A percentile compares a stretch with the other conserved stretches of the same genome.
Conservation (phyloP, 306 rosid species). For the Inga oerstediana region DNA sequence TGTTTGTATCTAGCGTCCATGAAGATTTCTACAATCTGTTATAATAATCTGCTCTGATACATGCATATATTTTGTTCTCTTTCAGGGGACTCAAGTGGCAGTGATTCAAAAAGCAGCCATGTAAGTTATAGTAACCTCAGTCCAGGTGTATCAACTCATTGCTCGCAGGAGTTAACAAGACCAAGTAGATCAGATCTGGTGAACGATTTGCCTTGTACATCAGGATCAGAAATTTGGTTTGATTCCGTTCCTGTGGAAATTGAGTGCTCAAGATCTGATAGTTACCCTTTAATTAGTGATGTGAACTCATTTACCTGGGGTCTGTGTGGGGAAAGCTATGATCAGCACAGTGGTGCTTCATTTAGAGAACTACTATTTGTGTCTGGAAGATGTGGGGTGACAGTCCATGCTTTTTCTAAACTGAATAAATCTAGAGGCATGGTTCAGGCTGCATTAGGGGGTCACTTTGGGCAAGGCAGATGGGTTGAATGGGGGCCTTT, state of each 20-base stretch:
- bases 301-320: constrained; percentile 90
- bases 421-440: constrained; percentile 34
- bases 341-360: constrained; percentile 61
- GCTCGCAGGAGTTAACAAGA: constrained; percentile 37
- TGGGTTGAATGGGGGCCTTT: constrained; percentile 91
- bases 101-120: constrained; percentile 34
- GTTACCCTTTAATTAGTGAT: constrained; percentile 64
- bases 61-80: constrained; percentile 27
- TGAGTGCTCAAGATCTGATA: constrained; percentile 47
- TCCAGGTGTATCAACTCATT: constrained; percentile 43
- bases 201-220: constrained; percentile 52
- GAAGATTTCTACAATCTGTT: constrained; percentile 15
- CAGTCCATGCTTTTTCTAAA: constrained; percentile 75
- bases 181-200: constrained; percentile 41
- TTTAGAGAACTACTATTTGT: constrained; percentile 83
- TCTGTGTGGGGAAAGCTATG: constrained; percentile 61
- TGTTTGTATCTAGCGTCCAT: not conserved
- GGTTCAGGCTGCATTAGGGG: constrained; percentile 39
- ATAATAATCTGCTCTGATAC: constrained; percentile 21
- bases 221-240: constrained; percentile 45
- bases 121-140: constrained; percentile 35
- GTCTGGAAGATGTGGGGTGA: constrained; percentile 77
- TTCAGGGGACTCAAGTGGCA: constrained; percentile 56
- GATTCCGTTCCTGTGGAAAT: constrained; percentile 43
- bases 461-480: constrained; percentile 62